Evolutionary conservation across 805 yeast species (phyloP), one percentile per base, ranked within the genome.

Genomic region (Spathaspora hagerdaliae): DNA sequence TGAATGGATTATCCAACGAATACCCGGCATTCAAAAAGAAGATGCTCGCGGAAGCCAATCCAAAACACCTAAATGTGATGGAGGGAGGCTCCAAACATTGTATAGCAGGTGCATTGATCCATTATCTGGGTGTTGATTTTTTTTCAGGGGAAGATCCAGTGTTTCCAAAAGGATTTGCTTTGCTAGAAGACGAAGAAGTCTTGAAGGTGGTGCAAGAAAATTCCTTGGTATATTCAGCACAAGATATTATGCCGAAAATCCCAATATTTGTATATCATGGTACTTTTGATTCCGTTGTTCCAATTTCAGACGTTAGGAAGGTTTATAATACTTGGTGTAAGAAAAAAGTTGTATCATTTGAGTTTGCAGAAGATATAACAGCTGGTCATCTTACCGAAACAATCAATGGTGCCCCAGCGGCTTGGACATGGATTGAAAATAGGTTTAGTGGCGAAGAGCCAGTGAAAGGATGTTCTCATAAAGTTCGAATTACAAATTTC

Each of bases 401-500:
- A 7, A 27, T 53, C 11, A 53, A 47, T 19, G 61, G 61, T n/a
- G 44, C 49, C 8, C 61, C 61, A 1, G 61, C 62, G 6, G 64
- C 57, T 13, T 46, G 53, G 13, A 45, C 51, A 3, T 59, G 62
- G 64, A 42, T 58, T 2, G 34, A 44, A 6, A 47, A 50, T 6
- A 42, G 44, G 12, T 38, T 64, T 65, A 40, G 60, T 56, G 39
- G 71, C 66, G 27, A 75, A 67, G 49, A 78, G 69, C 56, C 77
- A 68, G 51, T 65, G 69, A 19, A 72, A 67, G 58, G 80, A 70
- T 38, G 79, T 67, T 52, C 72, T 75, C 75, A 66, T 67, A 54
- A 80, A 77, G 84, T 64, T 68, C 48, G 83, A 72, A 49, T 61
- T 61, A 12, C 66, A 55, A 59, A 65, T 66, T 38, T 86, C 72